Evolutionary conservation across 805 yeast genomes (phyloP), one percentile per base, ranked within the genome.

Genomic region (Metschnikowia peoriensis): DNA sequence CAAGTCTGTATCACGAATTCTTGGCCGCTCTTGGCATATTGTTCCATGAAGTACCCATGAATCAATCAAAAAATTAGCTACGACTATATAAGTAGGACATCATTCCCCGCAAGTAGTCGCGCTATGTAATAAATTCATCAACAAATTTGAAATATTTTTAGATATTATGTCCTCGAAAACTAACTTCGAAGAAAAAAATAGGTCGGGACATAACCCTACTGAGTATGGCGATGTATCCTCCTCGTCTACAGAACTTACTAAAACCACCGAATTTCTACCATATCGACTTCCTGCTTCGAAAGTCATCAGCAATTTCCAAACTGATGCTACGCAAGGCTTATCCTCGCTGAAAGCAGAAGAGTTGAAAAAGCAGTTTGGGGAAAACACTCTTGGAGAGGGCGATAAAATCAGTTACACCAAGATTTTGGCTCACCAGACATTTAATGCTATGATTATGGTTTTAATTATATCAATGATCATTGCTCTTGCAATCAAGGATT

Each of bases 371-470:
- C 51, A 64, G 38, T 75, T 80, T 61, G 94, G 94, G 14, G 72
- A 69, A 11, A 87, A 87, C 68, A 71, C 74, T 12, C 71, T 88
- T 1, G 90, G 89, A 8, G 85, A 82, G 39, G 86, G 78, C 29
- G 73, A 73, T 39, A 77, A 77, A 27, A 79, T 85, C 49, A 80
- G 86, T 7, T 69, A 82, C 48, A 58, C 77, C 28, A 70, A 71
- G 48, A 86, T 88, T 50, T 55, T 87, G 28, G 70, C 85, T 40
- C 86, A 85, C 57, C 94, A 87, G 60, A 72, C 83, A 1, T 83
- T 83, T 66, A 87, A 87, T 63, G 93, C 94, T 44, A 87, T 87
- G 94, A 83, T 86, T 46, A 68, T 87, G 57, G 93, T 87, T 8
- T 73, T 86, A 57, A 68, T 86, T 49, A 84, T 85, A 38, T 82